Evolutionary conservation across 2,329 filamentous ascomycete genomes (phyloP), one percentile per base, ranked within the genome.

Genomic region (Phialophora tarda): DNA sequence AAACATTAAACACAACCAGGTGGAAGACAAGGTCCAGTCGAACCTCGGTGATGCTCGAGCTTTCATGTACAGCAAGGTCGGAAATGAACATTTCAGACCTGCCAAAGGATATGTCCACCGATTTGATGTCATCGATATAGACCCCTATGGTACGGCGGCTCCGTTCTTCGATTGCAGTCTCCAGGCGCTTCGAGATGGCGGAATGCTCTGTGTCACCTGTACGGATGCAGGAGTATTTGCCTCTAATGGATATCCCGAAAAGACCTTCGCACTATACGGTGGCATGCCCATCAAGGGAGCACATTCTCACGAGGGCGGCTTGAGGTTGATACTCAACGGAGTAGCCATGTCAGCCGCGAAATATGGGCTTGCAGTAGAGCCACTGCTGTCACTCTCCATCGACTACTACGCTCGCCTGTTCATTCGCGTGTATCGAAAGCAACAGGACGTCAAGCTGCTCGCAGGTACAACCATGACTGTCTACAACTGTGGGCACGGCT

Each of bases 221-320:
- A 99, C 95, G 0, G 95, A 99, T 77, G 93, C 94, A 10, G 93
- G 91, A 10, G 92, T 99, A 2, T 99, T 93, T 85, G 94, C 94
- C 1, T 97, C 94, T 0, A 91, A 92, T 72, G 92, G 93, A 63
- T 99, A 98, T 75, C 89, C 91, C 1, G 95, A 99, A 77, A 99
- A 99, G 82, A 88, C 92, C 2, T 99, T 89, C 77, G 89, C 94
- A 0, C 83, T 97, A n/a, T 99, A 99, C 75, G 95, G 95, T 3
- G 95, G 95, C 38, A 82, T 93, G 17, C 92, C 95, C 0, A 81
- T 94, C 67, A 97, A 96, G 79, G 93, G 93, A 0, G 83, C 86
- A 58, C 89, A 92, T 75, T 94, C 90, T 26, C 95, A 99, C 73
- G 95, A 99, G 79, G 93, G 87, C 34, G 95, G 94, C 1, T 79